phyloP scores from a whole-genome alignment of 2,329 filamentous ascomycete species.

The Pseudopyrenochaeta lycopersici region DNA sequence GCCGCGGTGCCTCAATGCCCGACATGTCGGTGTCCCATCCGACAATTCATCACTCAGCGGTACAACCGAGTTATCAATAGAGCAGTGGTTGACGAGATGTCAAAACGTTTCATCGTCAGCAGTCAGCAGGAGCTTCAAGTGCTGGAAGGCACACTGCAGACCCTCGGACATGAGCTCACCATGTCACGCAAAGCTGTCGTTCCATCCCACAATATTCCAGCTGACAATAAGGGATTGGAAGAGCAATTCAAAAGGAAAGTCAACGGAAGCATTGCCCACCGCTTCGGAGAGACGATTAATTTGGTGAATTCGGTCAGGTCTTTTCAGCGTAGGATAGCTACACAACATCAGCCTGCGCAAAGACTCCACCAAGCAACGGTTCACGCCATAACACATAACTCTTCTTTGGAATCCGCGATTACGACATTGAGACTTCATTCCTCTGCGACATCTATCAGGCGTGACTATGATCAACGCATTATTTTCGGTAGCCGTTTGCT shows the following conservation, averaged over 20 bases:
- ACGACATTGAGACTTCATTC: conserved; percentile 24
- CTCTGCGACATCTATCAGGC: conserved; percentile 16
- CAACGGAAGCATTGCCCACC: not conserved
- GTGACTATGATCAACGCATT: conserved; percentile 42
- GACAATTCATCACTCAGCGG: conserved; percentile 44
- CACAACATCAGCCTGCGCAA: conserved; percentile 48
- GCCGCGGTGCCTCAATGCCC: conserved; percentile 42
- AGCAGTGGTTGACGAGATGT: conserved; percentile 50
- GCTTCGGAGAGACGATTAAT: conserved; percentile 17
- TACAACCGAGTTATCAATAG: conserved; percentile 51
- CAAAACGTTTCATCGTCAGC: conserved; percentile 48
- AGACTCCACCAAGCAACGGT: conserved; percentile 52
- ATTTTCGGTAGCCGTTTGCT: conserved; percentile 35
- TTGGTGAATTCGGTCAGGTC: conserved; percentile 26
- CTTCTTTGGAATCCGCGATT: conserved; percentile 25
- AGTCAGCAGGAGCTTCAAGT: conserved; percentile 35
- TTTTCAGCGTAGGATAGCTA: conserved; percentile 29
- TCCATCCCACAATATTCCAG: not conserved
- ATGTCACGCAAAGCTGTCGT: conserved; percentile 11
- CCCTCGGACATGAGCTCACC: conserved; percentile 28
- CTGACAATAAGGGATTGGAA: not conserved
- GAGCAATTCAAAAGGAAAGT: not conserved
- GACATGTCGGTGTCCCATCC: conserved; percentile 42
- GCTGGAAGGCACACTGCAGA: conserved; percentile 24
- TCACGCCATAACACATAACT: conserved; percentile 17